phyloP scores from a whole-genome alignment of 768 basidiomycete species.

The Kwoniella dejecticola region DNA sequence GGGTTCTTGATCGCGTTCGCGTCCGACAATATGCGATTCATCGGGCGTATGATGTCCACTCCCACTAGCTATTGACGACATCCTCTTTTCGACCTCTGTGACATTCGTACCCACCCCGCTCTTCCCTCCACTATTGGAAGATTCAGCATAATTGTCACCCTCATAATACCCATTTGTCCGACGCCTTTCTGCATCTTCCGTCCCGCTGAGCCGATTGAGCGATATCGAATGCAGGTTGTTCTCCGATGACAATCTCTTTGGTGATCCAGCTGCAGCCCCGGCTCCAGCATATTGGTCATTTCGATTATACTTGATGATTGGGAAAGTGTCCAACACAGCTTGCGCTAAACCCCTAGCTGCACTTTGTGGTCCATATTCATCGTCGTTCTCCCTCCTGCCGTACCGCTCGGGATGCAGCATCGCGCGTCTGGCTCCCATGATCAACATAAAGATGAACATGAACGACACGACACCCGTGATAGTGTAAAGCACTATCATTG shows the following conservation, averaged over 20 bases:
- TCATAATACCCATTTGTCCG: background rate
- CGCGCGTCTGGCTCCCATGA: constrained; percentile 79
- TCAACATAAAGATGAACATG: constrained; percentile 79
- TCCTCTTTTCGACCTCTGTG: background rate
- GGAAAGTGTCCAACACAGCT: constrained; percentile 94
- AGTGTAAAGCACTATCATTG: constrained; percentile 75
- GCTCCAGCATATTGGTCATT: background rate
- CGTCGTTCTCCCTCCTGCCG: constrained; percentile 63
- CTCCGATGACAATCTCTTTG: constrained; percentile 25
- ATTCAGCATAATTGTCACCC: constrained; percentile 10
- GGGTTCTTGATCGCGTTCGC: background rate
- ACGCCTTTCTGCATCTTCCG: background rate
- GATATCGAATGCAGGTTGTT: constrained; percentile 10
- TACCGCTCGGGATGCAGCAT: constrained; percentile 89
- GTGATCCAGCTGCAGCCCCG: constrained; percentile 16
- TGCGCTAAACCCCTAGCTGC: constrained; percentile 82
- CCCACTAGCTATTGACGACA: constrained; percentile 16
- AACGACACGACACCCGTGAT: constrained; percentile 87
- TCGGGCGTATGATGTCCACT: constrained; percentile 6
- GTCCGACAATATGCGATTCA: too few relatives aligned
- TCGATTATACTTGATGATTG: constrained; percentile 75
- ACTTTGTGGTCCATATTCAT: constrained; percentile 61
- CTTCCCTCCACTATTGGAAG: constrained; percentile 11
- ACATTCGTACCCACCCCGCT: background rate
- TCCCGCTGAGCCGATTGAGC: background rate